Conservation (phyloP, 2,329 filamentous ascomycete genomes). For the Aphanocladium album region DNA sequence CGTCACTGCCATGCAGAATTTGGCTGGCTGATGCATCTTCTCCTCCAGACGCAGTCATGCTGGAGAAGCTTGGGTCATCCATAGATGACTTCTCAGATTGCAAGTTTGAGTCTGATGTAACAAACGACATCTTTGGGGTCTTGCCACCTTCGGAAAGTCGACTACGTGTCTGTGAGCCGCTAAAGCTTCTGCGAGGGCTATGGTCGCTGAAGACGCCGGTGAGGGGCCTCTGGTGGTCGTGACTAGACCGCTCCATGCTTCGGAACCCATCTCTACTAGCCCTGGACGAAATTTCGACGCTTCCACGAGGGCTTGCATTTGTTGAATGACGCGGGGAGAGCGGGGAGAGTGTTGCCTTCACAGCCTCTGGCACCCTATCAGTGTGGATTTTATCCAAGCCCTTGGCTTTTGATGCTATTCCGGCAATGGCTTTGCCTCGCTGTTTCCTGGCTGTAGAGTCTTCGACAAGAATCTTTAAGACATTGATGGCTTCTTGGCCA, state of each 20-base stretch:
- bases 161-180: conserved; percentile 50
- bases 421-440: conserved; percentile 18
- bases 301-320: conserved; percentile 50
- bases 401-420: conserved; percentile 21
- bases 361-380: conserved; percentile 46
- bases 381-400: conserved; percentile 30
- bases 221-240: conserved; percentile 37
- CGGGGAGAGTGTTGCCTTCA: conserved; percentile 57
- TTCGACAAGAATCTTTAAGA: conserved; percentile 69
- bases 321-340: conserved; percentile 37
- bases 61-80: conserved; percentile 71
- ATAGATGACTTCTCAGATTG: conserved; percentile 53
- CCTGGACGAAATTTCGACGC: conserved; percentile 44
- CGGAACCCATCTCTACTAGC: conserved; percentile 51
- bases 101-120: conserved; percentile 70
- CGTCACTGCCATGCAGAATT: conserved; percentile 79
- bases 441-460: conserved; percentile 42
- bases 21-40: conserved; percentile 87
- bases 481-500: conserved; percentile 75
- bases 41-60: conserved; percentile 60
- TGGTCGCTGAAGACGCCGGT: conserved; percentile 37
- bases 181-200: conserved; percentile 57
- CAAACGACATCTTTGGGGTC: conserved; percentile 41
- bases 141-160: conserved; percentile 36
- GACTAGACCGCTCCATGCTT: conserved; percentile 43